phyloP scores from a whole-genome alignment of 108 stramenopile species.

The Fragilariopsis cylindrus region DNA sequence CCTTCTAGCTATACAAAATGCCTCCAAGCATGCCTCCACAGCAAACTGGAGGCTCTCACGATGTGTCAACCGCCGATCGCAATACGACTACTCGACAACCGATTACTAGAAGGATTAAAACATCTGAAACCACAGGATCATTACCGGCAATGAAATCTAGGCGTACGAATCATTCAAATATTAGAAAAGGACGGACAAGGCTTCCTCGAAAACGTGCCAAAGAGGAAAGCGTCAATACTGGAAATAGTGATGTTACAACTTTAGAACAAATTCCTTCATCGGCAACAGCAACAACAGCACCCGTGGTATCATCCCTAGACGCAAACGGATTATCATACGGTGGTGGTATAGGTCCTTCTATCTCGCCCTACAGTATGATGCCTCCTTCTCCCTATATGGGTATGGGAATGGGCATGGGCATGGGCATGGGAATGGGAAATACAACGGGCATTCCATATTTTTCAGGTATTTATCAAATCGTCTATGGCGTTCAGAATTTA shows the following conservation, averaged over 20 bases:
- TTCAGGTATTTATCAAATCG: conserved; percentile 62
- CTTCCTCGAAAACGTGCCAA: background rate
- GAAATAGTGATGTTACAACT: background rate
- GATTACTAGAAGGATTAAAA: background rate
- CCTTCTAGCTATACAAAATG: background rate
- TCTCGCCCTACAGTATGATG: conserved; percentile 17
- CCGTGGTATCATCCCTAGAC: background rate
- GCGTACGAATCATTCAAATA: background rate
- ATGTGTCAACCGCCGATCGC: background rate
- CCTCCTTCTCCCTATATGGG: conserved; percentile 3
- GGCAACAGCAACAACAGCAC: background rate
- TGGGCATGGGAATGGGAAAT: conserved; percentile 29
- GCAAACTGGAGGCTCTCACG: background rate
- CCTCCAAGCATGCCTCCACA: conserved; percentile 10
- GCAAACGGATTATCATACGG: background rate
- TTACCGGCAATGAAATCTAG: background rate
- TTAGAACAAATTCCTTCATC: background rate
- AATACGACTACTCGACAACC: conserved; percentile 1
- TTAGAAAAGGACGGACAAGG: background rate
- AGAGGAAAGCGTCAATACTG: background rate
- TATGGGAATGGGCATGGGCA: background rate
- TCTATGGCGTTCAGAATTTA: conserved; percentile 77
- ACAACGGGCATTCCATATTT: conserved; percentile 31
- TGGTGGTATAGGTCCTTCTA: conserved; percentile 4
- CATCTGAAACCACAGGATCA: background rate